Evolutionary conservation across 2,329 filamentous ascomycete species (phyloP), one percentile per base, ranked within the genome.

Genomic region (Phoma sp.): DNA sequence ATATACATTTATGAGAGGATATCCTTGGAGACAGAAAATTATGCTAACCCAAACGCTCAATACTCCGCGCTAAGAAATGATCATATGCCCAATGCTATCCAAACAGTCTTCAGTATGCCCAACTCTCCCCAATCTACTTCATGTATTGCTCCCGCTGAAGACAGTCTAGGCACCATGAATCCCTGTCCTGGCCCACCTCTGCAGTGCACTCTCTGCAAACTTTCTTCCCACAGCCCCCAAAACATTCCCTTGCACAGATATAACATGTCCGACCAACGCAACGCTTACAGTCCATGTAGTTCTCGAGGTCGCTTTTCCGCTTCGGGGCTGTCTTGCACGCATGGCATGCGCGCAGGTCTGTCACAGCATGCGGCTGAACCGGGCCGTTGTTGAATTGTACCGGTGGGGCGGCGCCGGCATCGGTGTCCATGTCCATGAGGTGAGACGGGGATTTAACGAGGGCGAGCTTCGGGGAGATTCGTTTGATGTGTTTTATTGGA

Each of bases 201-300:
- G 89, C 81, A 67, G 87, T 89, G 72, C 88, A 90, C 14, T 81
- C 79, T 66, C 87, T 89, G 68, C 88, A 90, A 2, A 89, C 77
- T 61, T 83, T 80, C 30, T 79, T 74, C 7, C 78, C 75, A 35
- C 75, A 75, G 13, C 55, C 64, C 2, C 83, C 83, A 10, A 81
- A 75, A 62, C 88, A 90, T 60, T 84, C 77, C 24, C 88, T 77
- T 39, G 89, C 82, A 68, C 88, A 90, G n/a, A 90, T 79, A 65
- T 83, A 89, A 68, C 88, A 90, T 0, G 87, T 84, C 37, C 86
- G 79, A 58, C 82, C 77, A 8, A 80, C 78, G 66, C 88, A 90
- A 11, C 83, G 80, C 60, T 83, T 76, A 69, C 88, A 90, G 63
- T 85, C 79, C 41, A 85, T 82, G 66, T 86, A 89, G 8, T 83